These are phyloP conservation scores for Calonectria ilicicola DNA, from an alignment of 2,329 filamentous ascomycete genomes.

Conservation along the genomic window DNA sequence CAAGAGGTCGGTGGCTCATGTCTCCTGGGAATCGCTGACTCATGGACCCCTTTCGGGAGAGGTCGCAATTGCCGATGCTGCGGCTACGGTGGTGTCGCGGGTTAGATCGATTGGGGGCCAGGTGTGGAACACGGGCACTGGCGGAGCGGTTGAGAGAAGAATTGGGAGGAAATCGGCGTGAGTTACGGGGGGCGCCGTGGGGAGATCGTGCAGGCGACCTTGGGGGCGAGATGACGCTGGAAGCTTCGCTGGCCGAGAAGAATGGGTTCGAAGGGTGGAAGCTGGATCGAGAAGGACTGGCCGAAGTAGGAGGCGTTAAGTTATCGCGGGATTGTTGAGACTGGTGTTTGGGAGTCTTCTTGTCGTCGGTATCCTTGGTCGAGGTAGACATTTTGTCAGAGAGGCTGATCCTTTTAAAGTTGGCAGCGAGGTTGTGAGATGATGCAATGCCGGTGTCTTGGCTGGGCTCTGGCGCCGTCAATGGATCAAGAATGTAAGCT, in stretches of 20 bases:
- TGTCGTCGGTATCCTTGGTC: constrained; percentile 12
- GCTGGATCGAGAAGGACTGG: constrained; percentile 60
- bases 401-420: constrained; percentile 32
- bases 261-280: constrained; percentile 62
- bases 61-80: constrained; percentile 31
- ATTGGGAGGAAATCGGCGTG: constrained; percentile 40
- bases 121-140: constrained; percentile 38
- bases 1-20: constrained; percentile 74
- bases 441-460: constrained; percentile 68
- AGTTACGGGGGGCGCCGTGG: constrained; percentile 20
- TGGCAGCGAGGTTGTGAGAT: constrained; percentile 37
- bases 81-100: constrained; percentile 37
- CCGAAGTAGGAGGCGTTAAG: constrained; percentile 66
- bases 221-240: constrained; percentile 32
- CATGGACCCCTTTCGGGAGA: constrained; percentile 33
- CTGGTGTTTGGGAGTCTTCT: constrained; percentile 19
- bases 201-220: constrained; percentile 29
- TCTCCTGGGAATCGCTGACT: constrained; percentile 70
- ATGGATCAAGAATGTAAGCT: constrained; percentile 76
- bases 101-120: constrained; percentile 19
- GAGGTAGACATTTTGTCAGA: constrained; percentile 25
- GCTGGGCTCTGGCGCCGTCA: constrained; percentile 75
- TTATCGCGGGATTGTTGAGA: constrained; percentile 31
- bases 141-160: constrained; percentile 48
- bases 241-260: constrained; percentile 29